phyloP scores from a whole-genome alignment of 495 filamentous ascomycete species.

The Penicillium odoratum region DNA sequence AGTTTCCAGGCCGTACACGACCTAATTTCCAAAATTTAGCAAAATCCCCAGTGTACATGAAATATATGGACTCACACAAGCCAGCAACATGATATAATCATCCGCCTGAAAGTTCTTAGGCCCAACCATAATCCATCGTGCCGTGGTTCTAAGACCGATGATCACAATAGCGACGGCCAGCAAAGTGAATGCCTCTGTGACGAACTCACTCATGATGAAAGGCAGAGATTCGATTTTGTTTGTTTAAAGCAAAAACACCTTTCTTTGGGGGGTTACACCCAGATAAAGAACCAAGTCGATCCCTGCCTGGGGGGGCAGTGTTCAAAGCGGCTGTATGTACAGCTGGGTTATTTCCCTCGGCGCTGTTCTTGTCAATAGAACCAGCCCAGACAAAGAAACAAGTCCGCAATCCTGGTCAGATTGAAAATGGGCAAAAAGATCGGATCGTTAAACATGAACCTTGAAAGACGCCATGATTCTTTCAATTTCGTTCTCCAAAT shows the following conservation, averaged over 20 bases:
- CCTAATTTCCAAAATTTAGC: slow-evolving; percentile 24
- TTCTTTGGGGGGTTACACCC: slow-evolving; percentile 13
- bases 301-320: not conserved
- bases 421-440: slow-evolving; percentile 21
- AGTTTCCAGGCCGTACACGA: slow-evolving; percentile 42
- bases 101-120: slow-evolving; percentile 51
- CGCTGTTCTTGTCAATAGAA: slow-evolving; percentile 26
- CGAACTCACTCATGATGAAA: slow-evolving; percentile 35
- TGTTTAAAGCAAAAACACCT: slow-evolving; percentile 2
- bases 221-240: not conserved
- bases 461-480: not conserved
- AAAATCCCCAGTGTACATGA: not conserved
- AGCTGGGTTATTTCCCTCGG: slow-evolving; percentile 1
- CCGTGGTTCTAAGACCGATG: slow-evolving; percentile 49
- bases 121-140: slow-evolving; percentile 53
- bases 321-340: not conserved
- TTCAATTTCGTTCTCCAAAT: too few relatives aligned
- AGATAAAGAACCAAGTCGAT: slow-evolving; percentile 29
- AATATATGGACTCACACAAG: slow-evolving; percentile 40
- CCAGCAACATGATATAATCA: slow-evolving; percentile 61
- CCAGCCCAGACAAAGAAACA: slow-evolving; percentile 28
- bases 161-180: slow-evolving; percentile 49
- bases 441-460: not conserved
- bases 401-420: slow-evolving; percentile 18
- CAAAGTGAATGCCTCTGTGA: slow-evolving; percentile 54